phyloP scores from a whole-genome alignment of 257 asterid species.

The Solanum corneliomulleri region DNA sequence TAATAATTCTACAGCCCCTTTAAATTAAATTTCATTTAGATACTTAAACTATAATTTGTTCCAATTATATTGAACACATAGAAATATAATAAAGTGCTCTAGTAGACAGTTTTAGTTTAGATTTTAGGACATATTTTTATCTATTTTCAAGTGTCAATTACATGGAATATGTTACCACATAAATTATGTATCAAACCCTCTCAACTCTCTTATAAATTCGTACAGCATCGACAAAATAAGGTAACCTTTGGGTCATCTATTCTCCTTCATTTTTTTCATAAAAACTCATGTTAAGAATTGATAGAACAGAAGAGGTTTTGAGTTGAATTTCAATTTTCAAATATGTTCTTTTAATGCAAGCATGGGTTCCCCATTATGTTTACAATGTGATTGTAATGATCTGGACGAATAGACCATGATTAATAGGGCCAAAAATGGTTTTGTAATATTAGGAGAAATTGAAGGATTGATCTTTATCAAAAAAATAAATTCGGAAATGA shows the following conservation, averaged over 20 bases:
- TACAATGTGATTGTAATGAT: neutral
- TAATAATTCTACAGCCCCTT: too few relatives aligned
- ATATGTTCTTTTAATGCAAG: too few relatives aligned
- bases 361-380: neutral
- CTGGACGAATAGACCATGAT: neutral
- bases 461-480: neutral
- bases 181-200: neutral
- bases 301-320: neutral
- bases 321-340: too few relatives aligned
- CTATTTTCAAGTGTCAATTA: neutral
- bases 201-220: neutral
- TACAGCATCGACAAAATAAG: neutral
- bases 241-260: neutral
- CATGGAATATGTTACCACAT: neutral
- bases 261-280: neutral
- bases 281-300: neutral
- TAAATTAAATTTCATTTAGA: neutral
- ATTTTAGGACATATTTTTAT: neutral
- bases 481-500: too few relatives aligned
- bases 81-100: neutral
- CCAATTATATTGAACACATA: neutral
- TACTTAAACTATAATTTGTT: neutral
- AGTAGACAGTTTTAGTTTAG: too few relatives aligned
- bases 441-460: neutral
- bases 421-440: too few relatives aligned